Evolutionary conservation across 805 yeast genomes (phyloP), one percentile per base, ranked within the genome.

Genomic region (Grigorovia humatica): DNA sequence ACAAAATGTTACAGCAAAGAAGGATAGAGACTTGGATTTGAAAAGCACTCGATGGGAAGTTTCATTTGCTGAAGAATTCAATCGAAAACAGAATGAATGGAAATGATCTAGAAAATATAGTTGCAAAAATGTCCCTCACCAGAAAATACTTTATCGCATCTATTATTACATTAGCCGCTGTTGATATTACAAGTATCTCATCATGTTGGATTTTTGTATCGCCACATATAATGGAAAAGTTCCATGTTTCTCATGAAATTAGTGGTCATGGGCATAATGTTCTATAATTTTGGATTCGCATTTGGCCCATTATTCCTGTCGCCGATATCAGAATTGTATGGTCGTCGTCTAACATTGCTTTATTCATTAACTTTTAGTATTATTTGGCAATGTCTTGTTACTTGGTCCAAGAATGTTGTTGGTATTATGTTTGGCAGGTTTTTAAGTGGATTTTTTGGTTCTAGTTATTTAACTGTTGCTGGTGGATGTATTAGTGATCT

Each of bases 401-500:
- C 81, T 2, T 76, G 82, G 53, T 74, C 84, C 4, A 71, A 75
- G 18, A 82, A 81, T 52, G 77, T 81, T 35, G 82, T 81, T 9
- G 86, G 83, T 40, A 69, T 86, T 52, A 65, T 83, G 52, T 77
- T 83, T 46, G 78, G 82, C 49, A 76, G 93, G 55, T 79, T 83
- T 56, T 67, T 83, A 54, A 79, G 82, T 12, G 93, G 93, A 0
- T 74, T 85, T 46, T 82, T 82, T 57, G 89, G 89, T 4, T 81
- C 88, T 48, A 83, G 86, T 2, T 85, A 88, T 43, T 70, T 86
- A 57, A 79, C 83, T 54, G 83, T 85, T 38, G 88, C 88, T 9
- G 89, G 90, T 40, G 95, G 93, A 18, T 75, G 85, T 0, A 70
- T 86, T 45, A 81, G 88, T 11, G 95, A 86, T 65, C 72, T 85